Evolutionary conservation across 23 red algal genomes (phyloP).

Genomic region (Gracilaria vermiculophylla): DNA sequence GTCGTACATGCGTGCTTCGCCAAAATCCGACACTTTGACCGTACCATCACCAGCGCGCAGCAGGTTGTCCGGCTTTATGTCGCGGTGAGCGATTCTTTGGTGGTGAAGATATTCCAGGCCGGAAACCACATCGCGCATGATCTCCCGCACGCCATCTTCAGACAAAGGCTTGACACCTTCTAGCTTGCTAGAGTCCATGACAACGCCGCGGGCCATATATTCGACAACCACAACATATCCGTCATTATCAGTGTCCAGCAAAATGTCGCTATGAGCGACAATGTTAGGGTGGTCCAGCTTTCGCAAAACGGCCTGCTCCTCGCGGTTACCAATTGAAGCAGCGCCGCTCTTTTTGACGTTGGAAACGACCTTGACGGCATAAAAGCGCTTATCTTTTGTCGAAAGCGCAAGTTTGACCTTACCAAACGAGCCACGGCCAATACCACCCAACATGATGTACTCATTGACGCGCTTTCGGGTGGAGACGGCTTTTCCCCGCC

Average conservation of each 20-base stretch:
- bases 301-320: slow-evolving; percentile 83
- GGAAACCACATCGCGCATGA: slow-evolving; percentile 85
- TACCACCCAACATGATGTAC: slow-evolving; percentile 86
- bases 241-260: slow-evolving; percentile 63
- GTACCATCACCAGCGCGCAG: slow-evolving; percentile 83
- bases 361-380: slow-evolving; percentile 89
- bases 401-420: slow-evolving; percentile 90
- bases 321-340: slow-evolving; percentile 58
- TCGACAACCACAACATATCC: slow-evolving; percentile 74
- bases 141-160: slow-evolving; percentile 82
- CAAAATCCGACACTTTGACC: slow-evolving; percentile 97
- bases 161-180: slow-evolving; percentile 81
- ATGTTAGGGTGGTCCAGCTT: slow-evolving; percentile 95
- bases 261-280: slow-evolving; percentile 68
- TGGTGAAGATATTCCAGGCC: slow-evolving; percentile 90
- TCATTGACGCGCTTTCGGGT: slow-evolving; percentile 84
- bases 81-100: slow-evolving; percentile 88
- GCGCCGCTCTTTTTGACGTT: slow-evolving; percentile 75
- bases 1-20: slow-evolving; percentile 90
- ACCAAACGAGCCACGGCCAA: slow-evolving; percentile 88
- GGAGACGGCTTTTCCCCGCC: slow-evolving; percentile 76
- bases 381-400: slow-evolving; percentile 78
- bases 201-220: slow-evolving; percentile 88
- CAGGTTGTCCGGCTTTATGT: slow-evolving; percentile 99
- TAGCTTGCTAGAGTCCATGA: slow-evolving; percentile 84